Conservation (phyloP, 2,329 filamentous ascomycete genomes). For the Fusarium anguioides region DNA sequence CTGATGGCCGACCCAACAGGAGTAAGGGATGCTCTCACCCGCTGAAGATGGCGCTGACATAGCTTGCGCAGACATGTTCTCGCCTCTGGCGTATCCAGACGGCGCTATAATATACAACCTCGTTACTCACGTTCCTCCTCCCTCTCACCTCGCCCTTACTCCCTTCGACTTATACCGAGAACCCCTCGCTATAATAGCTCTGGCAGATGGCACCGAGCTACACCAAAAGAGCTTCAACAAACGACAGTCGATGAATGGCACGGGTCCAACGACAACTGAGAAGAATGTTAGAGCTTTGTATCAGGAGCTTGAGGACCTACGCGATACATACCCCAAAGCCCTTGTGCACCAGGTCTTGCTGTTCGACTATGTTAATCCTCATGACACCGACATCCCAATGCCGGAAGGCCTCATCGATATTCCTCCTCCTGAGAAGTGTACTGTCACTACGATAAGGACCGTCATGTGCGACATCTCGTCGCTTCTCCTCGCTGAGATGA, state of each 20-base stretch:
- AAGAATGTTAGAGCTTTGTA: conserved; percentile 69
- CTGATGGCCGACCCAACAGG: conserved; percentile 85
- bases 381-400: conserved; percentile 63
- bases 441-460: conserved; percentile 82
- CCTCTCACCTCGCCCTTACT: conserved; percentile 80
- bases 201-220: conserved; percentile 84
- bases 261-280: conserved; percentile 62
- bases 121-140: conserved; percentile 80
- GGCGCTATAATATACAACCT: conserved; percentile 91
- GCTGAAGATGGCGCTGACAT: conserved; percentile 34
- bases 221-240: conserved; percentile 64
- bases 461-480: conserved; percentile 84
- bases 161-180: conserved; percentile 94
- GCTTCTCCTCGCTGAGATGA: conserved; percentile 79
- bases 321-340: conserved; percentile 78
- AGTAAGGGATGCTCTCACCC: conserved; percentile 64
- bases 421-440: conserved; percentile 74
- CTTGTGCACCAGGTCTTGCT: conserved; percentile 82
- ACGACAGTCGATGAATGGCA: conserved; percentile 63
- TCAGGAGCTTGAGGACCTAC: conserved; percentile 76
- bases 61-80: conserved; percentile 81
- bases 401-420: conserved; percentile 77
- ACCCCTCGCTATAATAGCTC: conserved; percentile 82
- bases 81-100: conserved; percentile 85
- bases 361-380: conserved; percentile 74